Evolutionary conservation across 805 yeast genomes (phyloP).

Genomic region (Schwanniomyces pseudopolymorphus): DNA sequence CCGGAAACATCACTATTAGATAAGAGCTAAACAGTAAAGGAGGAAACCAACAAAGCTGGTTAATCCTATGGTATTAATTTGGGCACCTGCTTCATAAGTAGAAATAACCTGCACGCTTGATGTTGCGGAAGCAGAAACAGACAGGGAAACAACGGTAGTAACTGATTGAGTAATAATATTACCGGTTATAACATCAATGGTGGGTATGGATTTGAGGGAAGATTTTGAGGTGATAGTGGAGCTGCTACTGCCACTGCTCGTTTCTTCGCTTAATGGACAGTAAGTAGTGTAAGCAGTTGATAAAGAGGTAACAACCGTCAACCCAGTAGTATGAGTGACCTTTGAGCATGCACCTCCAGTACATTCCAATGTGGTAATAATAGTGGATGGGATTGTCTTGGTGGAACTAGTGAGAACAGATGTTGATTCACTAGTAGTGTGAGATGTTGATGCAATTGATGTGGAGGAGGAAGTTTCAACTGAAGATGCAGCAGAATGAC

Average conservation of each 20-base stretch:
- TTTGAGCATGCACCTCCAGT: constrained; percentile 16
- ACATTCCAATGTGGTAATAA: background rate
- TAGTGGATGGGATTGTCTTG: background rate
- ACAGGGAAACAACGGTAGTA: constrained; percentile 13
- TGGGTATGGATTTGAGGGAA: constrained; percentile 8
- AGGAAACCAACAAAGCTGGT: constrained; percentile 26
- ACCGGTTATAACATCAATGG: constrained; percentile 42
- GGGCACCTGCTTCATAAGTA: constrained; percentile 31
- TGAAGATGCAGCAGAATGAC: constrained; percentile 6
- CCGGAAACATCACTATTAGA: background rate
- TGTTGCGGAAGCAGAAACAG: constrained; percentile 14
- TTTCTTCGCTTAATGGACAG: constrained; percentile 24
- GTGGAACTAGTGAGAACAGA: constrained; percentile 2
- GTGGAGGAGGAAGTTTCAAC: constrained; percentile 6
- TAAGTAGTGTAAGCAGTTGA: constrained; percentile 40
- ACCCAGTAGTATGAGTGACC: constrained; percentile 35
- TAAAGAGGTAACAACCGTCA: constrained; percentile 31
- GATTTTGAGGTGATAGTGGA: constrained; percentile 12
- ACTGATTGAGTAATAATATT: constrained; percentile 38
- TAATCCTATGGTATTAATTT: constrained; percentile 12
- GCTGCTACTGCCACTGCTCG: constrained; percentile 1
- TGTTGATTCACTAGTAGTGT: constrained; percentile 1
- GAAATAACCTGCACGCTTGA: constrained; percentile 13
- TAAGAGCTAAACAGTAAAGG: constrained; percentile 17
- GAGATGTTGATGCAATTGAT: constrained; percentile 4